Conservation (phyloP, 371 early-diverging fungal genomes). For the Chytridiales sp. region DNA sequence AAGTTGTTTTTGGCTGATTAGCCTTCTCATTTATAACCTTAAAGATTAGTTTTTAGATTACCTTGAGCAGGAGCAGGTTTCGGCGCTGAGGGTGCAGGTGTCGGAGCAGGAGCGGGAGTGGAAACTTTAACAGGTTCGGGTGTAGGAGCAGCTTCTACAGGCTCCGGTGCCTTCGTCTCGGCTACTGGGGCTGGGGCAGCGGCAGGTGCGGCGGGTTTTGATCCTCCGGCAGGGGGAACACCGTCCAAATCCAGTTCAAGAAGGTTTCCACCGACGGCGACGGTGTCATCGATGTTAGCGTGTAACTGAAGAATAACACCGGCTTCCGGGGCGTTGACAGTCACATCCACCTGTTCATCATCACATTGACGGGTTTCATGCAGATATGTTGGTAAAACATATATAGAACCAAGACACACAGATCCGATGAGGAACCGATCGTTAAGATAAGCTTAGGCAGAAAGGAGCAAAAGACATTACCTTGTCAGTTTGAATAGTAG, state of each 20-base stretch:
- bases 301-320: constrained; percentile 83
- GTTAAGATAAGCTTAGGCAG: too few relatives aligned
- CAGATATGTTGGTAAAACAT: too few relatives aligned
- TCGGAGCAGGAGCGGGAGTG: too few relatives aligned
- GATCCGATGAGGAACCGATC: too few relatives aligned
- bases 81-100: constrained; percentile 26
- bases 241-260: constrained; percentile 81
- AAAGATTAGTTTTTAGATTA: too few relatives aligned
- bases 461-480: constrained; percentile 47
- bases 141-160: constrained; percentile 41
- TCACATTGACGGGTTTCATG: not conserved
- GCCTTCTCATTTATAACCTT: too few relatives aligned
- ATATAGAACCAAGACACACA: too few relatives aligned
- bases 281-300: constrained; percentile 89
- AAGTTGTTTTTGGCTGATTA: too few relatives aligned
- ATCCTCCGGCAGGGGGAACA: constrained; percentile 65
- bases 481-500: constrained; percentile 98
- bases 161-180: constrained; percentile 8
- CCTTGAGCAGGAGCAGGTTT: constrained; percentile 32
- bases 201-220: constrained; percentile 30
- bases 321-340: constrained; percentile 91
- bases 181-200: constrained; percentile 25
- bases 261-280: constrained; percentile 89
- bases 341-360: constrained; percentile 73
- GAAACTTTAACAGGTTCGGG: too few relatives aligned